These are phyloP conservation scores for Oryza officinalis DNA, from an alignment of 176 grass and related monocot genomes.

Conservation along the genomic window DNA sequence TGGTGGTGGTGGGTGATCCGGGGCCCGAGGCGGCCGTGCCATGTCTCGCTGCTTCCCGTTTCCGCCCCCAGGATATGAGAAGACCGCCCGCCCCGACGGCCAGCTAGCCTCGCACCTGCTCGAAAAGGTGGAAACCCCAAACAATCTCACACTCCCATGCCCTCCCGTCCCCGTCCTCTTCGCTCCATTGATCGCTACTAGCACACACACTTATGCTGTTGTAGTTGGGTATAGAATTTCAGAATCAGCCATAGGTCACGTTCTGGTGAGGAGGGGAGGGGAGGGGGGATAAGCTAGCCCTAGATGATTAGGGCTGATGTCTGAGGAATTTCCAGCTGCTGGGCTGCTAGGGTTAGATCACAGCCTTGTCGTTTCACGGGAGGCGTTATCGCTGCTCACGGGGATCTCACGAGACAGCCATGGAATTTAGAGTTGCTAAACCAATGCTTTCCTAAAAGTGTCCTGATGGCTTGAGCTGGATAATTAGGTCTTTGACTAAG, in stretches of 20 bases:
- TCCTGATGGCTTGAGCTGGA: not conserved
- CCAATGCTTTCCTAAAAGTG: constrained; percentile 3
- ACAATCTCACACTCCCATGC: not conserved
- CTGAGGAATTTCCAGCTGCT: not conserved
- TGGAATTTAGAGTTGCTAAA: not conserved
- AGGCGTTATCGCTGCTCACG: not conserved
- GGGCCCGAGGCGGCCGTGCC: constrained; percentile 64
- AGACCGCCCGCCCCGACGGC: constrained; percentile 57
- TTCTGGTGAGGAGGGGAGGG: not conserved
- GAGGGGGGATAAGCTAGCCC: not conserved
- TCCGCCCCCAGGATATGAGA: constrained; percentile 78
- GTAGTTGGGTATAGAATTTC: not conserved
- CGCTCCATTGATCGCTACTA: constrained; percentile 1
- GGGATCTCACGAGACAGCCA: not conserved
- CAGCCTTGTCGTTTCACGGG: not conserved
- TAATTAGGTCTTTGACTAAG: not conserved
- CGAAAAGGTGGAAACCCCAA: constrained; percentile 54
- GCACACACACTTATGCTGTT: not conserved
- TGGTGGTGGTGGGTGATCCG: constrained; percentile 41
- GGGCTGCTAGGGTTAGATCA: not conserved
- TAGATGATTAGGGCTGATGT: not conserved
- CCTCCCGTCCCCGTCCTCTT: not conserved
- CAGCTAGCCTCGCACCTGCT: constrained; percentile 41
- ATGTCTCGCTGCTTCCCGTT: constrained; percentile 91
- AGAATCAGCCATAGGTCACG: not conserved